A percentile compares a stretch with the other conserved stretches of the same genome.
Evolutionary conservation across 805 yeast genomes (phyloP).

Genomic region (Naumovozyma castellii): DNA sequence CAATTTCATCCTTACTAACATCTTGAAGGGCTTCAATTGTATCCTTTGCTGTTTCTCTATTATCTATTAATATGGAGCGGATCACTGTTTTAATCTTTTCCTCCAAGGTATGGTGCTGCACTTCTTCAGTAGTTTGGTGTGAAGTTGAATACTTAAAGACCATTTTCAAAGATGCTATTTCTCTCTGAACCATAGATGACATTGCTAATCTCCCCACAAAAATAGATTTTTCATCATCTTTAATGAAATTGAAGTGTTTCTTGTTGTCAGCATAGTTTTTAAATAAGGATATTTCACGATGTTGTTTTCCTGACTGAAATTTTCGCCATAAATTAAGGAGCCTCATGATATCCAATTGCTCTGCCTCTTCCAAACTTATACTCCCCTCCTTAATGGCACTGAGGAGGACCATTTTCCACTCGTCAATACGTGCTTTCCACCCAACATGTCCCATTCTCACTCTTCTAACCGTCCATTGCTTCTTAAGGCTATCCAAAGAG

Average conservation of each 20-base stretch:
- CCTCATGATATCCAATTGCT: constrained; percentile 39
- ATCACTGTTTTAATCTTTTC: constrained; percentile 27
- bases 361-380: constrained; percentile 41
- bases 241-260: constrained; percentile 36
- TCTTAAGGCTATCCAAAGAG: constrained; percentile 39
- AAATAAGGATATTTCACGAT: constrained; percentile 13
- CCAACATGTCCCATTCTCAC: constrained; percentile 54
- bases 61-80: constrained; percentile 29
- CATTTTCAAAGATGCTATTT: constrained; percentile 39
- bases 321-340: constrained; percentile 60
- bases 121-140: constrained; percentile 1
- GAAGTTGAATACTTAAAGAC: constrained; percentile 30
- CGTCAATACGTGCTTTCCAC: constrained; percentile 41
- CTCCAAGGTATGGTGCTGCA: constrained; percentile 10
- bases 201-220: constrained; percentile 38
- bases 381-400: constrained; percentile 48
- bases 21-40: constrained; percentile 28
- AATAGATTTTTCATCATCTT: constrained; percentile 21
- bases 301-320: constrained; percentile 31
- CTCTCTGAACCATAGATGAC: constrained; percentile 64
- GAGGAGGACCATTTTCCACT: constrained; percentile 60
- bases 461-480: constrained; percentile 54
- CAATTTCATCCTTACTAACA: constrained; percentile 43
- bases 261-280: constrained; percentile 40
- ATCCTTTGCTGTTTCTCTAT: constrained; percentile 22